phyloP scores from a whole-genome alignment of 2,329 filamentous ascomycete species.

The Dactylellina parvicollis region DNA sequence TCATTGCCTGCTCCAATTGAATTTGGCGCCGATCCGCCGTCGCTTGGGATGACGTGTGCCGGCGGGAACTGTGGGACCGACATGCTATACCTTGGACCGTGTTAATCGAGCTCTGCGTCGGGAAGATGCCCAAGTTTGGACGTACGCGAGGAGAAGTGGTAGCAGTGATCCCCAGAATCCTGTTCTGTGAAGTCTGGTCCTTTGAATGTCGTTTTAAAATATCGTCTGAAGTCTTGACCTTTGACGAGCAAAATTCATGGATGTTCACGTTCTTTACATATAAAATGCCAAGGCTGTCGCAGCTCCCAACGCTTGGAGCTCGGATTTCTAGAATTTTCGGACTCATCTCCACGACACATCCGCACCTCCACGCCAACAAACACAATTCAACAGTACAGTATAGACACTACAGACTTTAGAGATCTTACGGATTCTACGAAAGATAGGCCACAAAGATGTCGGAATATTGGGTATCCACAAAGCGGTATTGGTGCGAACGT shows the following conservation, averaged over 20 bases:
- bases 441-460: constrained; percentile 70
- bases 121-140: neutral
- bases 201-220: too few species aligned
- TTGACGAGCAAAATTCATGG: neutral
- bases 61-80: constrained; percentile 38
- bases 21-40: constrained; percentile 6
- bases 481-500: constrained; percentile 98
- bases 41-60: constrained; percentile 25
- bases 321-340: constrained; percentile 31
- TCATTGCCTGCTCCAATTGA: neutral
- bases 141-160: neutral
- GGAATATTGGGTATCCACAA: constrained; percentile 98
- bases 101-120: neutral
- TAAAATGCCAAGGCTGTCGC: constrained; percentile 29
- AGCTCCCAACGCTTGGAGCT: constrained; percentile 1
- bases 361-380: neutral
- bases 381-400: neutral
- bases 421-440: neutral
- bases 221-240: too few species aligned
- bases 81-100: constrained; percentile 10
- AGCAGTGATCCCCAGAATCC: too few species aligned
- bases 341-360: constrained; percentile 27
- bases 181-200: too few species aligned
- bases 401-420: neutral
- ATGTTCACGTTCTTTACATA: neutral